Conservation (phyloP, 805 yeast genomes). For the Myxozyma vanderwaltii region DNA sequence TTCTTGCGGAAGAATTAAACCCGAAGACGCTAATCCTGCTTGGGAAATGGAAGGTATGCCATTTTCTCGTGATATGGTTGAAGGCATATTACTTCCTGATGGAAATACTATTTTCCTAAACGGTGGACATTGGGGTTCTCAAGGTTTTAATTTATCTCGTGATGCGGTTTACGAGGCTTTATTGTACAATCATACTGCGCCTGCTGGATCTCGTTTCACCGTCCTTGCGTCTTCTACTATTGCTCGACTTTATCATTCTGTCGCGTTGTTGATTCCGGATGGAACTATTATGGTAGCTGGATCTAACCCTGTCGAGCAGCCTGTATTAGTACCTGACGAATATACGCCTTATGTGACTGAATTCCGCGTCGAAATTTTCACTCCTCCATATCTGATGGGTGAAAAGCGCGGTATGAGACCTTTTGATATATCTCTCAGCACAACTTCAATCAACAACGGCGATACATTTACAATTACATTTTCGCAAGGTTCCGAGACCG, state of each 20-base stretch:
- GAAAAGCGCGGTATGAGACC: constrained; percentile 25
- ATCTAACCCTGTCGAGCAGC: constrained; percentile 32
- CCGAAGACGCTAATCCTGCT: constrained; percentile 23
- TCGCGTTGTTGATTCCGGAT: constrained; percentile 24
- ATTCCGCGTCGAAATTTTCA: constrained; percentile 30
- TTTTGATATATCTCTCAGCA: constrained; percentile 7
- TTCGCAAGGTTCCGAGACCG: constrained; percentile 2
- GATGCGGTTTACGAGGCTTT: constrained; percentile 27
- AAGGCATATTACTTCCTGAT: constrained; percentile 27
- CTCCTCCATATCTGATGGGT: constrained; percentile 31
- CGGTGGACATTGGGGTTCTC: constrained; percentile 27
- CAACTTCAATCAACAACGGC: constrained; percentile 11
- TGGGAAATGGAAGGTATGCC: constrained; percentile 33
- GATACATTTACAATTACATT: constrained; percentile 16
- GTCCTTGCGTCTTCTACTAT: constrained; percentile 26
- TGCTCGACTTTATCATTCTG: constrained; percentile 30
- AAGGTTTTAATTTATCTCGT: constrained; percentile 28
- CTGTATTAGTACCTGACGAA: constrained; percentile 20
- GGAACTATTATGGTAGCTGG: constrained; percentile 30
- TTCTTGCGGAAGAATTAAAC: constrained; percentile 27
- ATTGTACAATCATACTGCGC: constrained; percentile 14
- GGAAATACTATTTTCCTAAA: constrained; percentile 28
- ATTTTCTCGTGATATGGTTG: constrained; percentile 24
- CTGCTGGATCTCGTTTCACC: constrained; percentile 16
- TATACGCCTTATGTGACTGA: constrained; percentile 31